phyloP scores from a whole-genome alignment of 345 rosid species.

The Linum lewisii region DNA sequence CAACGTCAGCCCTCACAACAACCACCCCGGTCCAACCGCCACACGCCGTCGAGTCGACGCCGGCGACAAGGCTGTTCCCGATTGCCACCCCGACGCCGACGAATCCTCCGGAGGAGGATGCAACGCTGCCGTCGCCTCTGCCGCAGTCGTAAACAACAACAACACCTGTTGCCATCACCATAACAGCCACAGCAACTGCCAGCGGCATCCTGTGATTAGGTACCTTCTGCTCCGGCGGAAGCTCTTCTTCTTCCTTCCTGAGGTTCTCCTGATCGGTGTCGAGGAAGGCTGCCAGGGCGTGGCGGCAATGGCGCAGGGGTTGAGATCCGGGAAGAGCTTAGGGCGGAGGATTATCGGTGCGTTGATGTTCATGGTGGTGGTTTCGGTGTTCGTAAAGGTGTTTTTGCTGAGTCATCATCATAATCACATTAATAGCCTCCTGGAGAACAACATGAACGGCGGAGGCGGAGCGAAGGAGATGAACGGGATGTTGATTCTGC shows the following conservation, averaged over 20 bases:
- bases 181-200: slow-evolving; percentile 10
- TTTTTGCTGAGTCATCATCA: slow-evolving; percentile 31
- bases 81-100: slow-evolving; percentile 18
- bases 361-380: slow-evolving; percentile 40
- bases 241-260: slow-evolving; percentile 31
- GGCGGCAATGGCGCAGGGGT: slow-evolving; percentile 30
- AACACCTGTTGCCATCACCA: slow-evolving; percentile 2
- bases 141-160: no score
- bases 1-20: slow-evolving; percentile 35
- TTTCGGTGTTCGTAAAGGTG: slow-evolving; percentile 48
- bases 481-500: slow-evolving; percentile 34
- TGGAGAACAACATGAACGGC: background rate
- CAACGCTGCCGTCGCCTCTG: no score
- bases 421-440: background rate
- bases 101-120: slow-evolving; percentile 22
- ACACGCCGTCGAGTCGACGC: slow-evolving; percentile 63
- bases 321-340: slow-evolving; percentile 40
- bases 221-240: slow-evolving; percentile 32
- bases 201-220: slow-evolving; percentile 30
- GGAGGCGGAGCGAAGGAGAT: slow-evolving; percentile 9
- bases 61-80: slow-evolving; percentile 22
- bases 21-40: slow-evolving; percentile 24
- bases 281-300: slow-evolving; percentile 37
- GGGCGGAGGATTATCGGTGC: slow-evolving; percentile 41
- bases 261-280: slow-evolving; percentile 29